A percentile compares a stretch with the other conserved stretches of the same genome.
Conservation (phyloP, 306 rosid species). For the Sicyos baderoa region DNA sequence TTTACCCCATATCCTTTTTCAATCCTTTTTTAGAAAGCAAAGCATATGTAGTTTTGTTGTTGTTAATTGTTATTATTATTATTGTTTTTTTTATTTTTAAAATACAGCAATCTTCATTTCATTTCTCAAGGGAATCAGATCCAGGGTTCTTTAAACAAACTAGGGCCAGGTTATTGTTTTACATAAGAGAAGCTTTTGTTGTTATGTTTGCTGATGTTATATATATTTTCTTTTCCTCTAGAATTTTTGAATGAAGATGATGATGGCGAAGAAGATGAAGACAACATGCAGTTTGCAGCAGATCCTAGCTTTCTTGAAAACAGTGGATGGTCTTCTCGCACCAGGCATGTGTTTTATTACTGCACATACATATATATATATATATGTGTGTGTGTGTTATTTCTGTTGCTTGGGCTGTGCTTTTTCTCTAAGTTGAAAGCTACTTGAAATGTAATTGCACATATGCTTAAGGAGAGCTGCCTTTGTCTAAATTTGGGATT, state of each 20-base stretch:
- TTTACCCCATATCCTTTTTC: background rate
- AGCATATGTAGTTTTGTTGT: background rate
- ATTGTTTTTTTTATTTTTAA: background rate
- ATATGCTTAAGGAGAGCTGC: background rate
- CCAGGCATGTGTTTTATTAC: constrained; percentile 45
- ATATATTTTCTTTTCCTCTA: constrained; percentile 23
- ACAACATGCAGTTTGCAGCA: constrained; percentile 41
- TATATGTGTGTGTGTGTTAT: too few species aligned
- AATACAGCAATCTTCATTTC: background rate
- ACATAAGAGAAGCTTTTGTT: background rate
- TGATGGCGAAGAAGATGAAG: constrained; percentile 61
- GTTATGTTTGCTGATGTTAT: background rate
- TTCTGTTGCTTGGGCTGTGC: background rate
- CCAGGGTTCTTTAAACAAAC: background rate
- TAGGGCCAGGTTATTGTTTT: background rate
- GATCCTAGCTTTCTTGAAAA: constrained; percentile 62
- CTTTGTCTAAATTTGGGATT: background rate
- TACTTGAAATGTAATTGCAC: constrained; percentile 6
- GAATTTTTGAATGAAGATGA: constrained; percentile 86
- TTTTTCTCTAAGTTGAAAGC: background rate
- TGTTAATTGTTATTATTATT: background rate
- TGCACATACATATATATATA: too few species aligned
- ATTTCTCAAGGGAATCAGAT: background rate
- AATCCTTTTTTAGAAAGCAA: background rate
- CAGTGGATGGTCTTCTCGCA: constrained; percentile 98